Base-by-base conservation (phyloP, 345 rosid genomes). In the Firmiana major region DNA sequence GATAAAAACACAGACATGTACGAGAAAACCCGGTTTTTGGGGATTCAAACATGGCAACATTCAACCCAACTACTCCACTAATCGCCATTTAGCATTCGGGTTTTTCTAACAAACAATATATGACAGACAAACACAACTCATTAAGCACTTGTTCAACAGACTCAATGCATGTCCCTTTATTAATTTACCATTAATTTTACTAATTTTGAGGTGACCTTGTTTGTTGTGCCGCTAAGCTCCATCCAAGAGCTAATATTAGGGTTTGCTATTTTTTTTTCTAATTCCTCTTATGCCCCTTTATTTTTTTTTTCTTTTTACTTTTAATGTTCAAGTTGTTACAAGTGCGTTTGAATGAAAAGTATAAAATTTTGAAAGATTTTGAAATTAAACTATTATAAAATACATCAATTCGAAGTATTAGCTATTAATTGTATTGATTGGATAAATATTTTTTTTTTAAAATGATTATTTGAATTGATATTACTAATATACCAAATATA, bases 41-140 rank as follows among this genome's bases (percentile, higher is more conserved):
- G 91, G 86, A 89, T 83, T 82, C 82, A 87, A 85, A 89, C 89
- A 83, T 63, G 90, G 88, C 84, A 86, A 79, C 87, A 84, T 80
- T 74, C 76, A 84, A 78, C 81, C 81, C 86, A 87, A 85, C 92
- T 72, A 84, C 88, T 84, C 91, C 94, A 86, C 90, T 83, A 82
- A 74, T 62, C 59, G 59, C 34, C 46, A 69, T 21, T 22, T 26
- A 36, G 53, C 34, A 4, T 21, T 75, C 78, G 76, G 75, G 45
- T 71, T 65, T 43, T 77, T 80, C 58, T 21, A 63, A 48, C 63
- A n/a, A 76, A 71, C 58, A 42, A 8, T 8, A 31, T 2, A 8
- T 63, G 66, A 80, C 81, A 80, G 87, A 81, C 90, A 89, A 84
- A 78, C 81, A 82, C 88, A 84, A 84, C 88, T 82, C 89, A 87